A percentile compares a stretch with the other conserved stretches of the same genome.
phyloP scores from a whole-genome alignment of 2,329 filamentous ascomycete genomes.

The Fusarium begoniae region DNA sequence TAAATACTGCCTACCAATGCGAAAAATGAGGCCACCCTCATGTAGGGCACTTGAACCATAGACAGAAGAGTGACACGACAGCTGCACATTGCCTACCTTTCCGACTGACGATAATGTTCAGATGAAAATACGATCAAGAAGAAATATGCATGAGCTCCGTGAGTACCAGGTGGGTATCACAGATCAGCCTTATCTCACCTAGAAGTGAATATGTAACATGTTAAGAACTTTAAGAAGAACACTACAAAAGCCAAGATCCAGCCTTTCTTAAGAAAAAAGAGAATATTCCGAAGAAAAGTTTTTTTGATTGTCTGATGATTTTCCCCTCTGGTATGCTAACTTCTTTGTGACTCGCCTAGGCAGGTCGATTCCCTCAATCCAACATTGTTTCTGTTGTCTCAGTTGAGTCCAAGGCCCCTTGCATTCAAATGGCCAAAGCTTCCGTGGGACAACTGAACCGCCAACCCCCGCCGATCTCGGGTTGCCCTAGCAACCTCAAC shows the following conservation, averaged over 20 bases:
- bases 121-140: not conserved
- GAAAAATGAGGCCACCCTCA: not conserved
- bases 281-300: not conserved
- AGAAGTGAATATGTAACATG: not conserved
- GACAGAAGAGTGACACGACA: not conserved
- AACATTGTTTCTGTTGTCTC: slow-evolving; percentile 16
- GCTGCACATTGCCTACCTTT: slow-evolving; percentile 3
- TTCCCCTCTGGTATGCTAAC: not conserved
- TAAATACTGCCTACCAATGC: not conserved
- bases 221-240: not conserved
- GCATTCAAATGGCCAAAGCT: slow-evolving; percentile 16
- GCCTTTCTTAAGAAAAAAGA: not conserved
- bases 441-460: slow-evolving; percentile 19
- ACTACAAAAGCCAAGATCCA: not conserved
- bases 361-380: not conserved
- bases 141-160: not conserved
- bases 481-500: slow-evolving; percentile 17
- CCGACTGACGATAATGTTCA: not conserved
- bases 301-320: not conserved
- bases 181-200: not conserved
- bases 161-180: not conserved
- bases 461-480: slow-evolving; percentile 23
- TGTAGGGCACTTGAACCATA: not conserved
- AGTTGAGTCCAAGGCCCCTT: slow-evolving; percentile 5
- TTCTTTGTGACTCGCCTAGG: not conserved